These are phyloP conservation scores for Litsea cubeba DNA, from an alignment of 164 flowering plant genomes.

Conservation along the genomic window DNA sequence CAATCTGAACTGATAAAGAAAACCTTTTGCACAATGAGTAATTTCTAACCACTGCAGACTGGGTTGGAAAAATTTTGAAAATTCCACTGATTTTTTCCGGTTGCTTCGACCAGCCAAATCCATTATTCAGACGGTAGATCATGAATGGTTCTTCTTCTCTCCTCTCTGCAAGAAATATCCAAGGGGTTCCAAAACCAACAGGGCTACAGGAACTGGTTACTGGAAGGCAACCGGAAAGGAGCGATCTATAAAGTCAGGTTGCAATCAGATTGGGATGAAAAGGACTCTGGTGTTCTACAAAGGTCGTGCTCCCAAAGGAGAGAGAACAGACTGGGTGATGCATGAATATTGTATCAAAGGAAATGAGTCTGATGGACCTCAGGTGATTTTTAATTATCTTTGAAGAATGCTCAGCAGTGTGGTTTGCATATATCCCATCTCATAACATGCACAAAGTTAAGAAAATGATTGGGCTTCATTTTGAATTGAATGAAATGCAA, in stretches of 20 bases:
- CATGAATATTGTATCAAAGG: slow-evolving; percentile 14
- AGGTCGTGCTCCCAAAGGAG: slow-evolving; percentile 17
- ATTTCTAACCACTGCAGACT: too few species aligned
- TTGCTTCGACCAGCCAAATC: slow-evolving; percentile 9
- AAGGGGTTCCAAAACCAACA: slow-evolving; percentile 4
- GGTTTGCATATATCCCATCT: background rate
- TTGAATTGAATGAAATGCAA: background rate
- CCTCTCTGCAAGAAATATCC: slow-evolving; percentile 14
- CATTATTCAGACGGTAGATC: slow-evolving; percentile 6
- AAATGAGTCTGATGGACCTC: slow-evolving; percentile 4
- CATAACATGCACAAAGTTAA: background rate
- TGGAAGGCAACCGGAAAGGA: slow-evolving; percentile 19
- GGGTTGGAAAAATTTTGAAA: background rate
- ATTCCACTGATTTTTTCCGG: background rate
- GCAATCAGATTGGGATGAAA: slow-evolving; percentile 8
- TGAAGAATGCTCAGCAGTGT: background rate
- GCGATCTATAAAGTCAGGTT: slow-evolving; percentile 6
- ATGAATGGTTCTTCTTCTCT: slow-evolving; percentile 11
- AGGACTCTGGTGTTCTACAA: slow-evolving; percentile 14
- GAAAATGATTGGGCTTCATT: background rate
- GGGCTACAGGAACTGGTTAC: slow-evolving; percentile 12
- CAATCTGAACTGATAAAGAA: too few species aligned
- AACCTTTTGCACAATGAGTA: background rate
- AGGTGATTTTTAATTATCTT: slow-evolving; percentile 1
- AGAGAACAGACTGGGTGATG: slow-evolving; percentile 13